These are phyloP conservation scores for Micractinium sp. DNA, from an alignment of 139 green algal species.

Conservation along the genomic window DNA sequence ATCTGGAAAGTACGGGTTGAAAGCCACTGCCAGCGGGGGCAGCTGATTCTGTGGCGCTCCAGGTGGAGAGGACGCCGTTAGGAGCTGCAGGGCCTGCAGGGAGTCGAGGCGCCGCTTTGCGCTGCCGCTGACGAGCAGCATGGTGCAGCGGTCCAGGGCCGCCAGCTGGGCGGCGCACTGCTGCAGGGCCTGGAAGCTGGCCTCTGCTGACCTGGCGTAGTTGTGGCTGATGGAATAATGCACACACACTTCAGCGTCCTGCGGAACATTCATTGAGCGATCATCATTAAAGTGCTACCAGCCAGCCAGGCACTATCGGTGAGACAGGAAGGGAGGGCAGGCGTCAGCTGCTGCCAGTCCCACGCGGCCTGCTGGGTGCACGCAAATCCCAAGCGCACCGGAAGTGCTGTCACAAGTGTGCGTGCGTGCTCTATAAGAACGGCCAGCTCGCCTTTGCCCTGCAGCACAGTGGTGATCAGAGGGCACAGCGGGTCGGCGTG, in stretches of 20 bases:
- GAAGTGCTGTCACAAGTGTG: too few relatives aligned
- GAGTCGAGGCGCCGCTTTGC: conserved; percentile 47
- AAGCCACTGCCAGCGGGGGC: conserved; percentile 48
- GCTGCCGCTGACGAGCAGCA: conserved; percentile 56
- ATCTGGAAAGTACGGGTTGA: conserved; percentile 63
- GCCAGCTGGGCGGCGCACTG: conserved; percentile 16
- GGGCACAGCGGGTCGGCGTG: background rate
- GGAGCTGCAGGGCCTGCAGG: conserved; percentile 19
- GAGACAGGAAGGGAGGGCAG: too few relatives aligned
- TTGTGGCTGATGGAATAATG: conserved; percentile 60
- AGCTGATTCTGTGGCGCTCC: background rate
- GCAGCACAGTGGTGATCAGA: background rate
- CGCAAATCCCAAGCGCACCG: too few relatives aligned
- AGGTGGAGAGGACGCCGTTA: background rate
- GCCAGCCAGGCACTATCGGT: too few relatives aligned
- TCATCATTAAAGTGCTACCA: too few relatives aligned
- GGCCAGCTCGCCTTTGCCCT: background rate
- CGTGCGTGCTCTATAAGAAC: background rate
- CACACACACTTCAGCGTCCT: conserved; percentile 34
- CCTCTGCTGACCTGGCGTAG: conserved; percentile 32
- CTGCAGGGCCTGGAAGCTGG: background rate
- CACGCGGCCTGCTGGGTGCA: too few relatives aligned
- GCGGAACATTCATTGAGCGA: background rate
- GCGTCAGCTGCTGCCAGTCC: too few relatives aligned
- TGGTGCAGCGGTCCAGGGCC: background rate